Evolutionary conservation across 2,329 filamentous ascomycete genomes (phyloP).

Genomic region (Claviceps sp.): DNA sequence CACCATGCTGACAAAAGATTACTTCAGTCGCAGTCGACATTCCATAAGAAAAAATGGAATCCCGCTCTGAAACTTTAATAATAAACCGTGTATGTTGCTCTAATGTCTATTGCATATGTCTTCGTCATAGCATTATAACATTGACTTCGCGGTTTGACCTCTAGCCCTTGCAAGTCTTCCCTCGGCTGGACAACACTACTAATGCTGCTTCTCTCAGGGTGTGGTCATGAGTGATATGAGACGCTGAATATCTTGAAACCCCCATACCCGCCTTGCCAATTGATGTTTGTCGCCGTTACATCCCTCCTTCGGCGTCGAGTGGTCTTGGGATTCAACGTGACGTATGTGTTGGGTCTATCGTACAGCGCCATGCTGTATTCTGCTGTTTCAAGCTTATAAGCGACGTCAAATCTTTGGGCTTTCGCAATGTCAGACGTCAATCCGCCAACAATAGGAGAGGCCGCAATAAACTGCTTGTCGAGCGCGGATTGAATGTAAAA

Average conservation of each 20-base stretch:
- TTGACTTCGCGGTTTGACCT: too few species aligned
- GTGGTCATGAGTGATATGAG: slow-evolving; percentile 3
- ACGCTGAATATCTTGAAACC: slow-evolving; percentile 5
- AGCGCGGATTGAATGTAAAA: slow-evolving; percentile 14
- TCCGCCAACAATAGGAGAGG: slow-evolving; percentile 18
- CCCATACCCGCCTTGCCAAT: neutral
- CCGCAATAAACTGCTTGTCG: slow-evolving; percentile 23
- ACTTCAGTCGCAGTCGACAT: too few species aligned
- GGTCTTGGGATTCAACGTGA: neutral
- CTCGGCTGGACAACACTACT: neutral
- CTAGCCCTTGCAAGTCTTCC: neutral
- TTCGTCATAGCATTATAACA: too few species aligned
- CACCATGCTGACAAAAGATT: too few species aligned
- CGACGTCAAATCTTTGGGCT: slow-evolving; percentile 7
- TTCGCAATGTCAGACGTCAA: slow-evolving; percentile 4
- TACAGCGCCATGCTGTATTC: slow-evolving; percentile 3
- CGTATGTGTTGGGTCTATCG: neutral
- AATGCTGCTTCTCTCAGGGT: neutral
- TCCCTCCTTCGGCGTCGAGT: neutral
- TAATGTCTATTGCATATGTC: too few species aligned
- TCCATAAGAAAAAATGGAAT: too few species aligned
- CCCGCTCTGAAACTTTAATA: too few species aligned
- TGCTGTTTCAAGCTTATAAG: slow-evolving; percentile 1
- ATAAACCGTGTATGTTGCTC: too few species aligned
- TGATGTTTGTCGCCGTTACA: neutral